Percentiles rank a stretch among this genome's conserved stretches.
Conservation (phyloP, 108 stramenopile species). For the Stephanodiscus minutulus region DNA sequence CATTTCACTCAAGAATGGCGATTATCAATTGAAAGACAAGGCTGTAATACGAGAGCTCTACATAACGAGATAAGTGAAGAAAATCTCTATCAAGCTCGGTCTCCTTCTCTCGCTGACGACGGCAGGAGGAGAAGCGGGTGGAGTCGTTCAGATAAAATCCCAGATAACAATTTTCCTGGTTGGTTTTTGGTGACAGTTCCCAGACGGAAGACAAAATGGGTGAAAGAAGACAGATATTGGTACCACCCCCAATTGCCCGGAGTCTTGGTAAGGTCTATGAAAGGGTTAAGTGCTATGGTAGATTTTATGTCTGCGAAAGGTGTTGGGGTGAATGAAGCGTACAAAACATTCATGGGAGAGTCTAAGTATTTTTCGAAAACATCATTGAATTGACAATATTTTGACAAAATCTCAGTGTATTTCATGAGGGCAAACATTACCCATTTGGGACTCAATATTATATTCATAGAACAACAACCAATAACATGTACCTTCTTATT, state of each 20-base stretch:
- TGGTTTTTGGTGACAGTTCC: conserved; percentile 23
- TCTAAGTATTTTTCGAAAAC: neutral
- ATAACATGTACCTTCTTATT: no score
- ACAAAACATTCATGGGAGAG: neutral
- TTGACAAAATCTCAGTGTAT: no score
- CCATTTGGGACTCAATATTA: no score
- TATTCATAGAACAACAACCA: no score
- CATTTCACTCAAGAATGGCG: neutral
- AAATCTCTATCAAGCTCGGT: conserved; percentile 14
- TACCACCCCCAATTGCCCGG: conserved; percentile 12
- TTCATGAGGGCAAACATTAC: no score
- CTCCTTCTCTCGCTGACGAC: neutral
- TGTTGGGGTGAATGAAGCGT: neutral
- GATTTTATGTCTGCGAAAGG: conserved; percentile 7
- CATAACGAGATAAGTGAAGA: conserved; percentile 12
- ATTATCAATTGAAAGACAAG: neutral
- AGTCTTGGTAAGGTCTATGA: conserved; percentile 18
- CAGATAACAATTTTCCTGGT: conserved; percentile 21
- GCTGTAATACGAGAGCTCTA: neutral
- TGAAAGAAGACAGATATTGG: conserved; percentile 17
- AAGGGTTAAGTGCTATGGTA: conserved; percentile 17
- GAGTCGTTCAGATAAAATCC: no score
- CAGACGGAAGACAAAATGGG: no score
- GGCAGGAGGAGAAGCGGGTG: no score
- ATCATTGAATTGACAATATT: neutral